A percentile compares a stretch with the other conserved stretches of the same genome.
These are phyloP conservation scores for Leptosphaerulina australis DNA, from an alignment of 2,329 filamentous ascomycete species.

Conservation along the genomic window DNA sequence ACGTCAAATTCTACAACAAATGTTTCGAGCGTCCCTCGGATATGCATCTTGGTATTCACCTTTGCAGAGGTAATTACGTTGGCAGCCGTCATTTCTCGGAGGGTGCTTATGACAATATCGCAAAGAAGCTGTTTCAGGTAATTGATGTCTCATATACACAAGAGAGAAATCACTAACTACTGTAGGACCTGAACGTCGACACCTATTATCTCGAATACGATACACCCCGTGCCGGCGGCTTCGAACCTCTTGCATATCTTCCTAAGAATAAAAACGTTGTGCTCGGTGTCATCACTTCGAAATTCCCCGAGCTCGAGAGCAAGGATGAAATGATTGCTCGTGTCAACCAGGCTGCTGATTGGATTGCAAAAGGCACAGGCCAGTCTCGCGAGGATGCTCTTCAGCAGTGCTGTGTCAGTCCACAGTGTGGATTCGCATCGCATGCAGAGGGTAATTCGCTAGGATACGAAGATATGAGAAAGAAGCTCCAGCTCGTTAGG, in stretches of 20 bases:
- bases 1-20: conserved; percentile 79
- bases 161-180: conserved; percentile 3
- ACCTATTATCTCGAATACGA: conserved; percentile 55
- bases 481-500: conserved; percentile 73
- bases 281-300: conserved; percentile 55
- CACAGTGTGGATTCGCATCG: conserved; percentile 60
- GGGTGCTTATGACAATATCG: conserved; percentile 56
- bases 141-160: neutral
- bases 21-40: conserved; percentile 67
- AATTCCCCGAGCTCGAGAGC: conserved; percentile 54
- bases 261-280: conserved; percentile 57
- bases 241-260: conserved; percentile 54
- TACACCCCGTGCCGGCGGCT: conserved; percentile 56
- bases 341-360: conserved; percentile 63
- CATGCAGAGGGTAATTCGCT: conserved; percentile 76
- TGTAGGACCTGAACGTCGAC: conserved; percentile 47
- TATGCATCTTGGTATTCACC: conserved; percentile 77
- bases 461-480: conserved; percentile 71
- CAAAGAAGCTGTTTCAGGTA: conserved; percentile 51
- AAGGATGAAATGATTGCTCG: conserved; percentile 55
- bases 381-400: conserved; percentile 70
- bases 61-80: conserved; percentile 64
- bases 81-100: conserved; percentile 55
- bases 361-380: conserved; percentile 70
- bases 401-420: conserved; percentile 60